Base-by-base conservation (phyloP, 805 yeast species). In the Kuraishia cidri region DNA sequence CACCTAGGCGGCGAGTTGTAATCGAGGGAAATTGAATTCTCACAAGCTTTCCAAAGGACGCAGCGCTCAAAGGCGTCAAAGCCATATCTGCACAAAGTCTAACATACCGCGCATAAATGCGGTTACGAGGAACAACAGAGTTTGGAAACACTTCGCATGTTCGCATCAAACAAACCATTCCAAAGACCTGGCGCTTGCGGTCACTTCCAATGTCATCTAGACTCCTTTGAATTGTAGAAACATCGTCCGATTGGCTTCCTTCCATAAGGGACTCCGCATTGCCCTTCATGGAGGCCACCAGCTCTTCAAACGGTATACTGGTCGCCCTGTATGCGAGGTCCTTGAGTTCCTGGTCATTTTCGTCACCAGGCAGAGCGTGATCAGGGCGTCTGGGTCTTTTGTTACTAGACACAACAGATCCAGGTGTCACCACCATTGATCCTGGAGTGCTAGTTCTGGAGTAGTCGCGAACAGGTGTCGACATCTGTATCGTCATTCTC, bases 1-100 rank as follows among this genome's bases (percentile, higher is more conserved):
- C 73, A 2, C 96, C 96, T 33, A 86, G 60, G 34, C 96, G 66
- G 41, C 94, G 68, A 0, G 92, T 81, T 20, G 76, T 74, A 39
- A 84, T 60, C 34, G 63, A 61, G 0, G 94, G 92, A 44, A 69
- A 80, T 4, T 74, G 54, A 4, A 77, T 60, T 37, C 78, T 64
- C 13, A 83, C 84, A 27, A 80, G 58, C 46, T 79, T 82, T 4
- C 94, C 95, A 46, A 85, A 72, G 3, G 83, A 73, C 1, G 94
- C 90, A 19, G 85, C 87, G 24, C 79, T 72, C 35, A 82, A 56
- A 1, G 95, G 75, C 34, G 69, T 39, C 62, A 56, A 41, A 65
- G 63, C 64, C 45, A 64, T 58, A 20, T 66, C 69, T 6, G 72
- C 68, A 48, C 86, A 79, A 3, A 70, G 40, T 2, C 67, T 62